Evolutionary conservation across 768 basidiomycete genomes (phyloP).

Genomic region (Leccinellum rugosiceps): DNA sequence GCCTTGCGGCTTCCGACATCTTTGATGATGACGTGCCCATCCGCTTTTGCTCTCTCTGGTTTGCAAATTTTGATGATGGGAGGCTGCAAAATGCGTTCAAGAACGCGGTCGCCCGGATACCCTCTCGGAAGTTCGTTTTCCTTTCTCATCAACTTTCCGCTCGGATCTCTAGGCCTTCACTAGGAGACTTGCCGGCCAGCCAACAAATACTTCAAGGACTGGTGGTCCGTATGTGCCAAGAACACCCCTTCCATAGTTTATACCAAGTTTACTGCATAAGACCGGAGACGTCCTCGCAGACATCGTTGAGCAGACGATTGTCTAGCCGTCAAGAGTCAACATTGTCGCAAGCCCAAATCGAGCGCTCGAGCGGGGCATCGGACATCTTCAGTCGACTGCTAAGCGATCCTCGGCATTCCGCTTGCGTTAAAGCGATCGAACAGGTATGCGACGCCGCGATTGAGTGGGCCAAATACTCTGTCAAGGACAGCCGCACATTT

Average conservation of each 20-base stretch:
- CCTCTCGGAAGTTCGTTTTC: conserved; percentile 87
- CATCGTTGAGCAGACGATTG: conserved; percentile 36
- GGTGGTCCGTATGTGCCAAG: conserved; percentile 72
- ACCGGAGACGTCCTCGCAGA: conserved; percentile 31
- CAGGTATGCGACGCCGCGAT: conserved; percentile 61
- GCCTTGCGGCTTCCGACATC: conserved; percentile 63
- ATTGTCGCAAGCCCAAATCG: conserved; percentile 40
- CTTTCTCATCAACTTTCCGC: conserved; percentile 93
- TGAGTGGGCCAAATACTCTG: conserved; percentile 66
- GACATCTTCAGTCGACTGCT: conserved; percentile 56
- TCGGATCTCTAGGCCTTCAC: conserved; percentile 56
- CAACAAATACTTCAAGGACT: conserved; percentile 63
- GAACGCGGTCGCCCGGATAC: conserved; percentile 54
- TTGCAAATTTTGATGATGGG: conserved; percentile 73
- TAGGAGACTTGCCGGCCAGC: conserved; percentile 30
- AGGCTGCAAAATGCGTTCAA: conserved; percentile 43
- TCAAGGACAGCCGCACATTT: conserved; percentile 36
- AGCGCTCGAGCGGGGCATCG: conserved; percentile 62
- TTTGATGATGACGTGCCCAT: conserved; percentile 78
- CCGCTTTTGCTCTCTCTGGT: conserved; percentile 88
- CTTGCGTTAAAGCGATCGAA: conserved; percentile 53
- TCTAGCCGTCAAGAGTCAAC: conserved; percentile 44
- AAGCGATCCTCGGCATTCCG: conserved; percentile 35
- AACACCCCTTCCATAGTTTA: conserved; percentile 92
- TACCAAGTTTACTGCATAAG: conserved; percentile 84